These are phyloP conservation scores for Talaromyces pinophilus DNA, from an alignment of 2,329 filamentous ascomycete genomes.

Conservation along the genomic window DNA sequence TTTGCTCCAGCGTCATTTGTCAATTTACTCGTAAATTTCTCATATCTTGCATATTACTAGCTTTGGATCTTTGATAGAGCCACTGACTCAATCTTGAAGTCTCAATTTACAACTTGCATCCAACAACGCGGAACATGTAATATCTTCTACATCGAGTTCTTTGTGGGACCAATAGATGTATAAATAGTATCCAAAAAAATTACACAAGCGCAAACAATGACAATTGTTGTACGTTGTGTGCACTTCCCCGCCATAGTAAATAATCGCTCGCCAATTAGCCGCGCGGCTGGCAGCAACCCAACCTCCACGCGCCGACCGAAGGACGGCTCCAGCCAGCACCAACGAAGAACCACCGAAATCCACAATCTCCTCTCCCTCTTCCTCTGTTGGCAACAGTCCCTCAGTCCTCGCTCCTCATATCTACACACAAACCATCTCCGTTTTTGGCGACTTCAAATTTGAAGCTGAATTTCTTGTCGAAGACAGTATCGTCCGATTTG, in stretches of 20 bases:
- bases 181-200: not conserved
- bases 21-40: conserved; percentile 3
- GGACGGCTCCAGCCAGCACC: not conserved
- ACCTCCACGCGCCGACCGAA: not conserved
- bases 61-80: conserved; percentile 1
- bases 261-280: conserved; percentile 9
- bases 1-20: not conserved
- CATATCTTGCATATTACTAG: conserved; percentile 1
- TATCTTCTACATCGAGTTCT: not conserved
- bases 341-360: not conserved
- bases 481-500: not conserved
- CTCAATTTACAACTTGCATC: not conserved
- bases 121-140: not conserved
- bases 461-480: not conserved
- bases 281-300: conserved; percentile 8
- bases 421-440: not conserved
- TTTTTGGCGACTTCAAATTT: not conserved
- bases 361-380: not conserved
- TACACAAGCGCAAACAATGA: not conserved
- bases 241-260: not conserved
- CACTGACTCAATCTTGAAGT: not conserved
- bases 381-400: not conserved
- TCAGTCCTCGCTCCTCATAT: not conserved
- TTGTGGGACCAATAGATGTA: not conserved
- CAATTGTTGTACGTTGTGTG: not conserved